These are phyloP conservation scores for Alternaria tenuissima DNA, from an alignment of 2,329 filamentous ascomycete species.

Conservation along the genomic window DNA sequence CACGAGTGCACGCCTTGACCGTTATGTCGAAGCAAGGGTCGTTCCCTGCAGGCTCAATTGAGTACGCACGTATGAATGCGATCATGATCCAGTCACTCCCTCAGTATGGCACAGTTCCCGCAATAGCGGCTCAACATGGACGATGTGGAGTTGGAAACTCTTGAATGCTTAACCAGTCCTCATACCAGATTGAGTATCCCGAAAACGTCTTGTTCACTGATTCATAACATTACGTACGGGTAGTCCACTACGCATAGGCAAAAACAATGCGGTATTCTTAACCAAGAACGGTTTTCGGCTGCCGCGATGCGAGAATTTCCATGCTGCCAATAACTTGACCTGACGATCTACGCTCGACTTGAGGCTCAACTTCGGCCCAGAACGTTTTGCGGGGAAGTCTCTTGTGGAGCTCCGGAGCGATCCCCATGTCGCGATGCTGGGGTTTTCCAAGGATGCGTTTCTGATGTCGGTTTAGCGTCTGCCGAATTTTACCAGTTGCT, in stretches of 20 bases:
- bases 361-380: constrained; percentile 22
- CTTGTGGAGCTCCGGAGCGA: constrained; percentile 17
- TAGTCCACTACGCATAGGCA: not conserved
- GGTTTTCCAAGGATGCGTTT: constrained; percentile 7
- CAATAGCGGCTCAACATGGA: not conserved
- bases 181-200: not conserved
- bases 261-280: not conserved
- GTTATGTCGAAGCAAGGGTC: not conserved
- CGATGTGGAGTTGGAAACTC: not conserved
- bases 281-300: not conserved
- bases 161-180: not conserved
- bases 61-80: not conserved
- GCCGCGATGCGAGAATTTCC: not conserved
- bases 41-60: not conserved
- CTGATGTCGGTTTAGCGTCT: constrained; percentile 8
- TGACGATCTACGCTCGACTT: constrained; percentile 5
- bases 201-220: not conserved
- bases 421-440: constrained; percentile 13
- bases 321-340: constrained; percentile 1
- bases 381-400: constrained; percentile 15
- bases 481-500: constrained; percentile 4
- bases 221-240: not conserved
- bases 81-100: not conserved
- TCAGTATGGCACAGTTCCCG: not conserved
- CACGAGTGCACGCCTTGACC: not conserved